Conservation (phyloP, 2,329 filamentous ascomycete species). For the Camptophora hylomeconis region DNA sequence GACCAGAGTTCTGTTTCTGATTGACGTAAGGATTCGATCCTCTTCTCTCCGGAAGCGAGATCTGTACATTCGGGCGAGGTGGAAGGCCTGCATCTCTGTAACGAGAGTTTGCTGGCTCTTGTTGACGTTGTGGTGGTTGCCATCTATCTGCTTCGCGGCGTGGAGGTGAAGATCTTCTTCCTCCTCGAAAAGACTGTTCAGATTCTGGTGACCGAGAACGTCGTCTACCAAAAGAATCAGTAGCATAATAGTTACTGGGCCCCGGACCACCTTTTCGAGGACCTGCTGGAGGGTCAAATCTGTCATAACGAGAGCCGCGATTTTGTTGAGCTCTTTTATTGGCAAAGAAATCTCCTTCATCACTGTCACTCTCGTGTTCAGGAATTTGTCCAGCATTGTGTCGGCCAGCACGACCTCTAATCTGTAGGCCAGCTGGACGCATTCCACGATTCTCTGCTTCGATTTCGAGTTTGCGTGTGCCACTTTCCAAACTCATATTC, state of each 20-base stretch:
- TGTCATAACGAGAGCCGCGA: slow-evolving; percentile 12
- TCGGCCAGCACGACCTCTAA: slow-evolving; percentile 25
- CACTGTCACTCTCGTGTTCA: slow-evolving; percentile 18
- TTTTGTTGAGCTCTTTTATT: too few species aligned
- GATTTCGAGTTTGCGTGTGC: slow-evolving; percentile 13
- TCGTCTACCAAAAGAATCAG: slow-evolving; percentile 13
- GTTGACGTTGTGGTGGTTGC: too few species aligned
- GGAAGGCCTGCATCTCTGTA: slow-evolving; percentile 1
- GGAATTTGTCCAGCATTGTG: slow-evolving; percentile 13
- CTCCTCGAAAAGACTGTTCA: too few species aligned
- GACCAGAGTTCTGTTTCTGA: too few species aligned
- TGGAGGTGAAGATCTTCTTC: too few species aligned
- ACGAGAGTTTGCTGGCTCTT: not conserved
- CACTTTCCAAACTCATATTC: slow-evolving; percentile 24
- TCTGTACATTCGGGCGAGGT: too few species aligned
- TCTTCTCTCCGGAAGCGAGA: too few species aligned
- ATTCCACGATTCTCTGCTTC: slow-evolving; percentile 12
- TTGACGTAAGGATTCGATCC: too few species aligned
- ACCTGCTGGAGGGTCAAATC: slow-evolving; percentile 4
- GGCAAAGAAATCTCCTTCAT: slow-evolving; percentile 20
- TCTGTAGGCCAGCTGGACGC: slow-evolving; percentile 20
- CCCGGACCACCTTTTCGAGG: slow-evolving; percentile 3
- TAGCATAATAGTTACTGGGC: slow-evolving; percentile 11
- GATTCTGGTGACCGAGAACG: slow-evolving; percentile 8
- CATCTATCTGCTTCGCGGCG: not conserved